Evolutionary conservation across 139 green algal species (phyloP).

Genomic region (Micractinium sp.): DNA sequence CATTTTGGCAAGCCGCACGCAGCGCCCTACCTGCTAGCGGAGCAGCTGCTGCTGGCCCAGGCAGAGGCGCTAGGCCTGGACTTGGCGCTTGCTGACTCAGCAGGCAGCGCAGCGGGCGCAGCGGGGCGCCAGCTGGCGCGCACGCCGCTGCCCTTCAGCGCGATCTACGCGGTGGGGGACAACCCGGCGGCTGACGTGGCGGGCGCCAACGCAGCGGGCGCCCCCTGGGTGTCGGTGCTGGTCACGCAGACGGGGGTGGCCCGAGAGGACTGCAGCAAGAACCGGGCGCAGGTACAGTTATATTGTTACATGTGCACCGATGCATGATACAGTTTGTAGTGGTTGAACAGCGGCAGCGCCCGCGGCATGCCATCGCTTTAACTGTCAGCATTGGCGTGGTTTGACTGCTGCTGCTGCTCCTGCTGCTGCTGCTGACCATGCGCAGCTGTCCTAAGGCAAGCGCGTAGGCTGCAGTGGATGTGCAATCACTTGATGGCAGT

Average conservation of each 20-base stretch:
- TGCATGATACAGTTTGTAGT: no score
- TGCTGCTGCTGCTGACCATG: no score
- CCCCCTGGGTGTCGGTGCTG: slow-evolving; percentile 82
- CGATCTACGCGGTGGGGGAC: slow-evolving; percentile 74
- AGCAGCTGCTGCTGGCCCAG: slow-evolving; percentile 66
- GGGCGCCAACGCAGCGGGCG: slow-evolving; percentile 71
- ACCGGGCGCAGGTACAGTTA: slow-evolving; percentile 67
- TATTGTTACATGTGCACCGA: no score
- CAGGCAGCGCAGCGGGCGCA: neutral
- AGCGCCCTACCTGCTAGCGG: slow-evolving; percentile 67
- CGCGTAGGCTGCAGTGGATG: no score
- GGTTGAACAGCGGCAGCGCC: no score
- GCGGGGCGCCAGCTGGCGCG: neutral
- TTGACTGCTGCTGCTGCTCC: no score
- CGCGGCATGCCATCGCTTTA: no score
- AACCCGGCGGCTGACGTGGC: slow-evolving; percentile 83
- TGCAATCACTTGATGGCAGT: no score
- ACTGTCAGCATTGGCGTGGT: no score
- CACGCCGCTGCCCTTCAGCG: slow-evolving; percentile 39
- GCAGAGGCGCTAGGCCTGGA: slow-evolving; percentile 56
- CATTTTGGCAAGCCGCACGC: slow-evolving; percentile 76
- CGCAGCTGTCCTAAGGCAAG: no score
- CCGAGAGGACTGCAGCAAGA: slow-evolving; percentile 56
- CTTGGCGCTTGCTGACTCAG: neutral
- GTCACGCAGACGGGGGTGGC: slow-evolving; percentile 78